Conservation (phyloP, 225 moss, liverwort and hornwort species). For the Neckera pumila region DNA sequence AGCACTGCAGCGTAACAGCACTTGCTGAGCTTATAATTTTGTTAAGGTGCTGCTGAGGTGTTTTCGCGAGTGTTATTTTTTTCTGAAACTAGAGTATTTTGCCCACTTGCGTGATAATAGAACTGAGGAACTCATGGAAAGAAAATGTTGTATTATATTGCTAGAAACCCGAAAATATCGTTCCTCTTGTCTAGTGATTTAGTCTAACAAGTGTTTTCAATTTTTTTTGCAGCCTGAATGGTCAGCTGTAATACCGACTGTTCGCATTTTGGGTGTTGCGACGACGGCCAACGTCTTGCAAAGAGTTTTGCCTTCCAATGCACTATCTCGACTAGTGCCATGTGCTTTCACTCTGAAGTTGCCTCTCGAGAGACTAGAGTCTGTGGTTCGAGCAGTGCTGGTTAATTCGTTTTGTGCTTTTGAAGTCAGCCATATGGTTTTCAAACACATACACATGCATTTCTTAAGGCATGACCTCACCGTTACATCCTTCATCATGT, state of each 20-base stretch:
- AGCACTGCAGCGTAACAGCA: slow-evolving; percentile 56
- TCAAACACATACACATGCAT: slow-evolving; percentile 43
- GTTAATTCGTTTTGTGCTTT: slow-evolving; percentile 78
- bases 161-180: background rate
- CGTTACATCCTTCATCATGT: slow-evolving; percentile 62
- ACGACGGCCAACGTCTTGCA: slow-evolving; percentile 57
- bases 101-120: background rate
- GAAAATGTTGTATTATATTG: background rate
- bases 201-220: background rate
- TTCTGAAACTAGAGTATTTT: background rate
- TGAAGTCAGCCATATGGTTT: slow-evolving; percentile 55
- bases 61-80: background rate
- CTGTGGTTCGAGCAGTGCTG: slow-evolving; percentile 54
- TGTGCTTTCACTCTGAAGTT: slow-evolving; percentile 67
- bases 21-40: slow-evolving; percentile 58
- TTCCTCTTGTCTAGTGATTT: background rate
- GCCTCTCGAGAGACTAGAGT: slow-evolving; percentile 55
- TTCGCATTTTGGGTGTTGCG: slow-evolving; percentile 74
- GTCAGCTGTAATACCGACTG: slow-evolving; percentile 54
- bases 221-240: slow-evolving; percentile 71
- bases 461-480: slow-evolving; percentile 67
- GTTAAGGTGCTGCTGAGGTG: slow-evolving; percentile 34
- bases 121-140: background rate
- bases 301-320: slow-evolving; percentile 58
- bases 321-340: slow-evolving; percentile 51